These are phyloP conservation scores for Schizophyllum amplum DNA, from an alignment of 1,284 basidiomycete genomes.

Conservation along the genomic window DNA sequence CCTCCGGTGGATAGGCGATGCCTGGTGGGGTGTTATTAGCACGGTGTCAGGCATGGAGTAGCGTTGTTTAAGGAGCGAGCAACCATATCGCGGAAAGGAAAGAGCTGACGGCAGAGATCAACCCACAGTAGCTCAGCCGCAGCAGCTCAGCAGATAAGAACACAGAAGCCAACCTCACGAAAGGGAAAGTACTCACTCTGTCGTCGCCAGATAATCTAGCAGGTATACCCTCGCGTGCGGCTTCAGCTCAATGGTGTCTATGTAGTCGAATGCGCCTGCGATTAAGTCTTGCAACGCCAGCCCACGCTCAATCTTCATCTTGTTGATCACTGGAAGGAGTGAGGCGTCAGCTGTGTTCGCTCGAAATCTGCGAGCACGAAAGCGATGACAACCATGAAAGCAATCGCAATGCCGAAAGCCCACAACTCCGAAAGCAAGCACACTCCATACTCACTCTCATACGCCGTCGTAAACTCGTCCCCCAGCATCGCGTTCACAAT, in stretches of 20 bases:
- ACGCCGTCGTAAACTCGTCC: constrained; percentile 93
- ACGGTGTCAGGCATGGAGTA: no score
- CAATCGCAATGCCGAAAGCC: no score
- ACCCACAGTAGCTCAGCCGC: no score
- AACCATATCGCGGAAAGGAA: no score
- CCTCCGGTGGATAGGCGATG: constrained; percentile 90
- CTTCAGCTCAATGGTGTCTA: constrained; percentile 83
- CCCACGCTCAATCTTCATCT: constrained; percentile 86
- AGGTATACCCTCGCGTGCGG: constrained; percentile 84
- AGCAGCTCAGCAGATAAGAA: no score
- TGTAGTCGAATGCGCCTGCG: constrained; percentile 87
- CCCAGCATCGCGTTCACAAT: constrained; percentile 95
- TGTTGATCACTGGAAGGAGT: constrained; percentile 62
- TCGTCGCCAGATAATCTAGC: constrained; percentile 83
- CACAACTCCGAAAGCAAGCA: background rate
- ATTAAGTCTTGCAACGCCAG: constrained; percentile 94
- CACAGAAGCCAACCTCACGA: background rate
- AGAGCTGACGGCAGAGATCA: no score
- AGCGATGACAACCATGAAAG: no score
- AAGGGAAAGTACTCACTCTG: constrained; percentile 62
- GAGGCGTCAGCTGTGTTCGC: background rate
- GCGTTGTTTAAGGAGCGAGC: no score
- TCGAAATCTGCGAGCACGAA: no score
- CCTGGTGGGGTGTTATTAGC: constrained; percentile 36
- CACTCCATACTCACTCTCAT: constrained; percentile 54